Percentiles rank a stretch among this genome's conserved stretches.
Evolutionary conservation across 148 eudicot genomes (phyloP).

Genomic region (Camellia granthamiana): DNA sequence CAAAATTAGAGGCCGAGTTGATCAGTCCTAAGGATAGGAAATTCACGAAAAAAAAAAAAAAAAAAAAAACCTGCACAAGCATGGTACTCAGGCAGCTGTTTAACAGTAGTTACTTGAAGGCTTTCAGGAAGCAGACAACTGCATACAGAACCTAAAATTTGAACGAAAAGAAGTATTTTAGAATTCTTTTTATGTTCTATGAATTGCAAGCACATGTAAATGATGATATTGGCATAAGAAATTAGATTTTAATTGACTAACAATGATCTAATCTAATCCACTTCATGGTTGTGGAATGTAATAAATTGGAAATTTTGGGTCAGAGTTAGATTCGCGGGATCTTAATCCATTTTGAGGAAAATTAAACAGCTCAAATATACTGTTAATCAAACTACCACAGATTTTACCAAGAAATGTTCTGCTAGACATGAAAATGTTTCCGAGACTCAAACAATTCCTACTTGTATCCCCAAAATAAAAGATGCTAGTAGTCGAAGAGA

Average conservation of each 20-base stretch:
- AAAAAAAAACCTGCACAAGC: constrained; percentile 42
- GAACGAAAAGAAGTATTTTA: background rate
- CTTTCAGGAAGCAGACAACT: constrained; percentile 89
- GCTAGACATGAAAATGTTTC: background rate
- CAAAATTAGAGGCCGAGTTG: background rate
- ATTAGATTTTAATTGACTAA: background rate
- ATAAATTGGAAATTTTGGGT: background rate
- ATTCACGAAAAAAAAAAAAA: background rate
- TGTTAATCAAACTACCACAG: no score
- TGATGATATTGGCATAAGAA: background rate
- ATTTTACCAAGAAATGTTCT: background rate
- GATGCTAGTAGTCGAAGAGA: background rate
- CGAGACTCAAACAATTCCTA: no score
- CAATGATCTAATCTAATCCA: background rate
- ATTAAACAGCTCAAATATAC: no score
- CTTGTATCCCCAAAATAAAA: background rate
- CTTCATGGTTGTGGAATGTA: background rate
- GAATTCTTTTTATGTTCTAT: background rate
- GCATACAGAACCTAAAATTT: constrained; percentile 64
- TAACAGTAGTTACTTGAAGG: constrained; percentile 73
- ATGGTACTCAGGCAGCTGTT: constrained; percentile 73
- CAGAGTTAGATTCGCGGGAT: no score
- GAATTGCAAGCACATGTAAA: background rate
- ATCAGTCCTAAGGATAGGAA: background rate
- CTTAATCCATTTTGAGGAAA: no score